phyloP scores from a whole-genome alignment of 371 early-diverging fungal genomes.

The Mortierella sp. region DNA sequence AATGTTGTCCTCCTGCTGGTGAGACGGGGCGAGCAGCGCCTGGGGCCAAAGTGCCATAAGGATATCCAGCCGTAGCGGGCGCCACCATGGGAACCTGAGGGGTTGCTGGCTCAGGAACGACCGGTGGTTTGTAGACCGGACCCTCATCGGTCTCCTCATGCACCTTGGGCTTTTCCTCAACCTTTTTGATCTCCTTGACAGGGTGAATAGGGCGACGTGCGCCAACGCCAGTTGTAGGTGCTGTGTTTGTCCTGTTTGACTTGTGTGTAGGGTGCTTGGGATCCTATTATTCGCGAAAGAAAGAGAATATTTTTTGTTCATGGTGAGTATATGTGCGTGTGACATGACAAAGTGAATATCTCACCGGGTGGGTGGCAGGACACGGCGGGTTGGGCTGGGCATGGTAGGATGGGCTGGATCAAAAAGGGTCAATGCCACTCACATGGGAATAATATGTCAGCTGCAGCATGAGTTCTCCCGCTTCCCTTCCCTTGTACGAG shows the following conservation, averaged over 20 bases:
- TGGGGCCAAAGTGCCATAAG: slow-evolving; percentile 34
- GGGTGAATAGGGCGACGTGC: slow-evolving; percentile 42
- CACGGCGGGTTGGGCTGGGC: no score
- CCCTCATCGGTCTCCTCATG: slow-evolving; percentile 40
- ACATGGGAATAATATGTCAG: slow-evolving; percentile 71
- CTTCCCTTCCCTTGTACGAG: slow-evolving; percentile 63
- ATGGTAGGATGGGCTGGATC: no score
- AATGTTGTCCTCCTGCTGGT: slow-evolving; percentile 28
- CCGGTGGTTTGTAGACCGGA: slow-evolving; percentile 48
- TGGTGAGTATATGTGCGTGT: neutral
- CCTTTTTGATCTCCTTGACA: slow-evolving; percentile 21
- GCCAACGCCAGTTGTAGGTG: slow-evolving; percentile 7
- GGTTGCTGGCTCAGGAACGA: slow-evolving; percentile 39
- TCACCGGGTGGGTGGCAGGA: neutral
- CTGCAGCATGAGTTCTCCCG: slow-evolving; percentile 69
- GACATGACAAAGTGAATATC: neutral
- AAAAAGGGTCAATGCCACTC: slow-evolving; percentile 34
- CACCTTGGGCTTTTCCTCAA: slow-evolving; percentile 27
- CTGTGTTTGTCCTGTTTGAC: slow-evolving; percentile 8
- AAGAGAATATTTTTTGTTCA: neutral
- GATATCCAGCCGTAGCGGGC: slow-evolving; percentile 29
- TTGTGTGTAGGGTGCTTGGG: slow-evolving; percentile 35
- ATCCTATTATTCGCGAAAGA: slow-evolving; percentile 25
- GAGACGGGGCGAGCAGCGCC: slow-evolving; percentile 41
- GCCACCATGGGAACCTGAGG: slow-evolving; percentile 33